phyloP scores from a whole-genome alignment of 78 protist species.

The Emiliania huxleyi region DNA sequence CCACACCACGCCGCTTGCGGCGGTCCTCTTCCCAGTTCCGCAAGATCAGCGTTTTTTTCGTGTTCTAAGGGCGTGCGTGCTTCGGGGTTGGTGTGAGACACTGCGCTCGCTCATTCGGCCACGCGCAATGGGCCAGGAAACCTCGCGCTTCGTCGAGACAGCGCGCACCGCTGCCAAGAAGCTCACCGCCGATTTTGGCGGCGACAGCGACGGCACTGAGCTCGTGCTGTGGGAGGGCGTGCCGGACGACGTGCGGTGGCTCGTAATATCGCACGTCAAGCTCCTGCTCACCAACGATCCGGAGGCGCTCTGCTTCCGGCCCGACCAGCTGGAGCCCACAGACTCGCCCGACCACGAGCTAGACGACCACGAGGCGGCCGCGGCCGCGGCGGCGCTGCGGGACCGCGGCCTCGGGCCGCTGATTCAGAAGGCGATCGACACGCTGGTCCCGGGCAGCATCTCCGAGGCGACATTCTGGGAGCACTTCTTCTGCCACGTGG shows the following conservation, averaged over 20 bases:
- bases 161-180: not conserved
- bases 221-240: not conserved
- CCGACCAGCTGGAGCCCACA: not conserved
- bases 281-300: not conserved
- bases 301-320: not conserved
- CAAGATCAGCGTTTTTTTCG: too few species aligned
- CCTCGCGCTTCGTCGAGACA: not conserved
- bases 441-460: not conserved
- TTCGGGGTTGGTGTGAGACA: too few species aligned
- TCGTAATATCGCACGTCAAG: not conserved
- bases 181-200: not conserved
- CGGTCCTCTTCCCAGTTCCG: too few species aligned
- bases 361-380: not conserved
- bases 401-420: not conserved
- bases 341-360: not conserved
- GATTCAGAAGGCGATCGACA: not conserved
- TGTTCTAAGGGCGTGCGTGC: too few species aligned
- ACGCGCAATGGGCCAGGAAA: not conserved
- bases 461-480: not conserved
- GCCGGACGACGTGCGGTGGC: not conserved
- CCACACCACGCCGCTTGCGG: too few species aligned
- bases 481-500: not conserved
- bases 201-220: not conserved
- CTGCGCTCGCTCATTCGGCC: too few species aligned
- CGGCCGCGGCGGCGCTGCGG: not conserved